Evolutionary conservation across 73 alveolate species (phyloP), one percentile per base, ranked within the genome.

Genomic region (Stentor roeselii): DNA sequence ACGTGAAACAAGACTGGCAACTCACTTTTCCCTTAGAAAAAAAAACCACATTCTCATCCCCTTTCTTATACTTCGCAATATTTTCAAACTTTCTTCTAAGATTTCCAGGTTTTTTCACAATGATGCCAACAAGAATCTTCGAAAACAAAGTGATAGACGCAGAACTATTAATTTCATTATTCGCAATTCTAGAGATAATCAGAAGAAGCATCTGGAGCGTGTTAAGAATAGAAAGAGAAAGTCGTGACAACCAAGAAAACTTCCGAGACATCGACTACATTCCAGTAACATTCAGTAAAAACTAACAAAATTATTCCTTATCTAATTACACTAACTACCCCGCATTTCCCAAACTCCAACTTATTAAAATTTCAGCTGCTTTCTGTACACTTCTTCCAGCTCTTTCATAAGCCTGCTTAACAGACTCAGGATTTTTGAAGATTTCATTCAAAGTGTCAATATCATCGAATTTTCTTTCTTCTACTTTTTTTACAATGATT

Each of bases 311-410:
- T n/a, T n/a, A n/a, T n/a, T n/a, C n/a, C n/a, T n/a, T n/a, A n/a
- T n/a, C n/a, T n/a, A n/a, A n/a, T n/a, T n/a, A n/a, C n/a, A n/a
- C n/a, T n/a, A n/a, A n/a, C n/a, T n/a, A n/a, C n/a, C n/a, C n/a
- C n/a, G n/a, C n/a, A n/a, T n/a, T n/a, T n/a, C n/a, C n/a, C n/a
- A 50, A 50, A 50, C 80, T 67, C 34, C 80, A 36, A 67, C 80
- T 67, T 40, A 67, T 14, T 34, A 67, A 34, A n/a, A 32, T 32
- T 34, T 67, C 80, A n/a, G 80, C 37, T 27, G 80, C 80, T 67
- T 67, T 67, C 80, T 21, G 41, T 27, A 34, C 42, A 32, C 37
- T 21, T 11, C 41, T 32, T 34, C 80, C 80, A 67, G 80, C 37
- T 32, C 34, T 67, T 34, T 67, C 80, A 67, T 21, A 32, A n/a